Evolutionary conservation across 208 protist species (phyloP), one percentile per base, ranked within the genome.

Genomic region (Phytomonas serpens): DNA sequence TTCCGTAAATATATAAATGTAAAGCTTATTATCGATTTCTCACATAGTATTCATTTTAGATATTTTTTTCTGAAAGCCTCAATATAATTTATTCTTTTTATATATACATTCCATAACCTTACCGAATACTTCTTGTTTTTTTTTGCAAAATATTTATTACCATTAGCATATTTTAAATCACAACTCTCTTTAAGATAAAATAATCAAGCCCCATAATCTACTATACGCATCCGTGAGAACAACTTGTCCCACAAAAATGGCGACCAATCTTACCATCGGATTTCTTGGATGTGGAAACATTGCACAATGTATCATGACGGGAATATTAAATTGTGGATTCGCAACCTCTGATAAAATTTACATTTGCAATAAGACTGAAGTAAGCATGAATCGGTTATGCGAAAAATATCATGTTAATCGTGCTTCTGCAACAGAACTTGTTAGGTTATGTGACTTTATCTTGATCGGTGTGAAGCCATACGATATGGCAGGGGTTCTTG

Each of bases 201-300:
- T 6, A 36, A 6, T 7, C 34, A 36, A 64, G 1, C 37, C 19
- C 23, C 7, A 10, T 1, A 51, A 62, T 42, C 23, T 13, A 36
- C 37, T 72, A 62, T 94, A 69, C 96, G 94, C 36, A 84, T 82
- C 19, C 80, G 34, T 84, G 86, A 78, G 97, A 93, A 67, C 97
- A 95, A 27, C 96, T 71, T 14, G 95, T 95, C 36, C 67, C 79
- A 81, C 14, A 89, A 38, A 4, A 61, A 69, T 42, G 47, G 72
- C 69, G 71, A 16, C 64, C 23, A 32, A 71, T 6, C 27, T n/a
- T 16, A 82, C 64, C 31, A 74, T 98, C 69, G 92, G 92, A 33
- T 98, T 98, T 82, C 71, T 99, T 57, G 97, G 97, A 32, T 97
- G 87, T 52, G 97, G 97, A n/a, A 91, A 82, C 72, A 98, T 99